Evolutionary conservation across 345 rosid species (phyloP).

Genomic region (Murraya koenigii): DNA sequence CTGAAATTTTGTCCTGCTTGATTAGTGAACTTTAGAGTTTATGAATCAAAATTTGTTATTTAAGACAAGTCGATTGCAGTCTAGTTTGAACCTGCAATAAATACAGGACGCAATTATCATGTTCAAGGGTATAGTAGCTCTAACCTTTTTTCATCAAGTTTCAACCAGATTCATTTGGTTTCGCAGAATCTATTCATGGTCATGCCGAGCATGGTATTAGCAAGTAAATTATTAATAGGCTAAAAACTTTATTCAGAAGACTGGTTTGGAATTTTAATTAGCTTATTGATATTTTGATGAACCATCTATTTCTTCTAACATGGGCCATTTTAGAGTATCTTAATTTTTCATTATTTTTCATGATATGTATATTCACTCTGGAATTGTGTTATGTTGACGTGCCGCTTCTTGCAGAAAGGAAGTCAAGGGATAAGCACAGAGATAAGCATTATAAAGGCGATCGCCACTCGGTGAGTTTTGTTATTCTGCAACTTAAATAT

Average conservation of each 20-base stretch:
- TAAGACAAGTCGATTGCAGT: not conserved
- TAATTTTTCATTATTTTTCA: not conserved
- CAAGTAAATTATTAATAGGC: not conserved
- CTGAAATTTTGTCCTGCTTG: not conserved
- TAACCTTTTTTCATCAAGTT: not conserved
- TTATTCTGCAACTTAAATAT: constrained; percentile 2
- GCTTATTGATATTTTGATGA: not conserved
- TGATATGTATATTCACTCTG: not conserved
- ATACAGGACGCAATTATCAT: not conserved
- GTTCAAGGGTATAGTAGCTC: not conserved
- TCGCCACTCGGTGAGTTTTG: constrained; percentile 40
- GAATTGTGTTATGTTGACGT: constrained; percentile 23
- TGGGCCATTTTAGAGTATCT: not conserved
- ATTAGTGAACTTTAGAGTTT: not conserved
- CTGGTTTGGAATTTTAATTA: not conserved
- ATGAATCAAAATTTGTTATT: not conserved
- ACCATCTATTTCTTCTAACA: not conserved
- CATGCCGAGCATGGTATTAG: not conserved
- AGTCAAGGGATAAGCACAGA: constrained; percentile 61
- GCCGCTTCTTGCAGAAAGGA: constrained; percentile 58
- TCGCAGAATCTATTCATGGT: not conserved
- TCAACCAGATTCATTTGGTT: not conserved
- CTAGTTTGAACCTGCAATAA: not conserved
- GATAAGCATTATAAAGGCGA: constrained; percentile 48
- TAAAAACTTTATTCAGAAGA: not conserved